Evolutionary conservation across 345 rosid genomes (phyloP).

Genomic region (Punica granatum): DNA sequence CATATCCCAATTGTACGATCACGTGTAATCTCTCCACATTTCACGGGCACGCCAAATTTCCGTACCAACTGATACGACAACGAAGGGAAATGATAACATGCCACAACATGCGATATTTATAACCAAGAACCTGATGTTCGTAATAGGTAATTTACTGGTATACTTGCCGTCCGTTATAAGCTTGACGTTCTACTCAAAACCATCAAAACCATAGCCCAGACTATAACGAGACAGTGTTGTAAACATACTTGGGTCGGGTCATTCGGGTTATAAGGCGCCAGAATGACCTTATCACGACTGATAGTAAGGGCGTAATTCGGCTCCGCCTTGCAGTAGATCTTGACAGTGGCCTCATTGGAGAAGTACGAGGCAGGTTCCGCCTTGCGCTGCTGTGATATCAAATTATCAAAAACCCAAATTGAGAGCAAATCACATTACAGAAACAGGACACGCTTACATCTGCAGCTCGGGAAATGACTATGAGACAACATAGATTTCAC

Average conservation of each 20-base stretch:
- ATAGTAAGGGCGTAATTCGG: slow-evolving; percentile 50
- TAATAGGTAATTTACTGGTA: too few species aligned
- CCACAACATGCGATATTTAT: too few species aligned
- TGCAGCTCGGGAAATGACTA: neutral
- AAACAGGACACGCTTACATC: neutral
- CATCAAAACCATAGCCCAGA: too few species aligned
- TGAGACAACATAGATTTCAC: neutral
- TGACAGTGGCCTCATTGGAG: slow-evolving; percentile 36
- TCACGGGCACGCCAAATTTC: too few species aligned
- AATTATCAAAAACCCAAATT: neutral
- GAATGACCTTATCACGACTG: slow-evolving; percentile 50
- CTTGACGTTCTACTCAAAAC: too few species aligned
- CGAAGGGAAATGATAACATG: too few species aligned
- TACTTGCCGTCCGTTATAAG: too few species aligned
- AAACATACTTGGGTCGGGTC: slow-evolving; percentile 53
- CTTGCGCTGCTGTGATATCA: neutral
- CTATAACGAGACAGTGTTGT: too few species aligned
- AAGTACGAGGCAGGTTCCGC: slow-evolving; percentile 21
- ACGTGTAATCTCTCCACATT: too few species aligned
- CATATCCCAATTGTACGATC: too few species aligned
- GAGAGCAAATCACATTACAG: neutral
- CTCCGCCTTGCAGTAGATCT: slow-evolving; percentile 57
- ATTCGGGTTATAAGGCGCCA: slow-evolving; percentile 47
- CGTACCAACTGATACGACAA: too few species aligned
- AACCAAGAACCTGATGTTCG: too few species aligned